Evolutionary conservation across 169 alveolate species (phyloP), one percentile per base, ranked within the genome.

Genomic region (Plasmodium cynomolgi): DNA sequence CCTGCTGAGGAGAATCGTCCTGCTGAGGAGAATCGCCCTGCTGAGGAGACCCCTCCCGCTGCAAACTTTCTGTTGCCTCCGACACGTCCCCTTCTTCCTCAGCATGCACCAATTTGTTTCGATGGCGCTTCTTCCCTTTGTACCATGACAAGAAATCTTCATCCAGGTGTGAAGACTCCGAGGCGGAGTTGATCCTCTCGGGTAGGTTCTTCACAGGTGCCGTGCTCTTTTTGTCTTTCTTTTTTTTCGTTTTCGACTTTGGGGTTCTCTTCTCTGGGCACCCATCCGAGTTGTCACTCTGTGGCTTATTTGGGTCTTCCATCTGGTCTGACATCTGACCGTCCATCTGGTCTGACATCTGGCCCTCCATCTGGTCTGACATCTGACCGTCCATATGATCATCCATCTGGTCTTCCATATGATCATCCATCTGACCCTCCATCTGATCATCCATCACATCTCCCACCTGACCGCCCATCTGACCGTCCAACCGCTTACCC

Each of bases 121-220:
- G 47, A 31, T 33, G 8, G 23, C 75, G 71, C 75, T 39, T 93
- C 88, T 84, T 74, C n/a, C 50, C 54, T 34, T 37, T 58, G 41
- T 13, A 90, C 82, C 81, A 72, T 7, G 86, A 68, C 13, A 83
- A 79, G 6, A 54, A 7, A 56, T 86, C 86, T n/a, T 86, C 93
- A 26, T 77, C 81, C 15, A 3, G 26, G n/a, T 75, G 62, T 86
- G 85, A 47, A 29, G 29, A 15, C 23, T 23, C 39, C 17, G 81
- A 31, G 5, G 56, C 31, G 71, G 58, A 37, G 37, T 75, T 74
- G 6, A 8, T 34, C 47, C 23, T 5, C 41, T 83, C 47, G 68
- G 50, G 39, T 37, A 17, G 15, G 44, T 83, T 83, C 8, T 26
- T 58, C 29, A 20, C 33, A 4, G 20, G 33, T 56, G n/a, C 13